A percentile compares a stretch with the other conserved stretches of the same genome.
phyloP scores from a whole-genome alignment of 306 rosid genomes.

The Inga oerstediana region DNA sequence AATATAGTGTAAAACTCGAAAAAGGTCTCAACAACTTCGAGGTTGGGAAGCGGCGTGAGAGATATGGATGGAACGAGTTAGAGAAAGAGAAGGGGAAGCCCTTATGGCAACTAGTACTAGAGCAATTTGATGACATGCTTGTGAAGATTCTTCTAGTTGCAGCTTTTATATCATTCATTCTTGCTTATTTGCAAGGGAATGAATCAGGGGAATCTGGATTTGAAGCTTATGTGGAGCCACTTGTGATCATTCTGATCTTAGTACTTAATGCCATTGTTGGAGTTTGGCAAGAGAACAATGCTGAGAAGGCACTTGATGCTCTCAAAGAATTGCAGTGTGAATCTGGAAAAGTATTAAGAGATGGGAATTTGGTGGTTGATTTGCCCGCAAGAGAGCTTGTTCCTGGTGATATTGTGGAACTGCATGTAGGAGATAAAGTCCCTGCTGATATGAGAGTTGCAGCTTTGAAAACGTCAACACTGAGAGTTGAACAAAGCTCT shows the following conservation, averaged over 20 bases:
- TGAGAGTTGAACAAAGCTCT: slow-evolving; percentile 82
- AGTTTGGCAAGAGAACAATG: slow-evolving; percentile 92
- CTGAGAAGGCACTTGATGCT: slow-evolving; percentile 90
- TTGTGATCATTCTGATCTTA: slow-evolving; percentile 76
- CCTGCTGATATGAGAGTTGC: slow-evolving; percentile 93
- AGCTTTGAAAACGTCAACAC: slow-evolving; percentile 69
- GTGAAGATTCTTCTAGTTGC: slow-evolving; percentile 82
- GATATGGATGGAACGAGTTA: slow-evolving; percentile 81
- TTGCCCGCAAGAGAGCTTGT: slow-evolving; percentile 80
- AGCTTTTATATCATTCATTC: slow-evolving; percentile 71
- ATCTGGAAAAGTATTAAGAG: slow-evolving; percentile 72
- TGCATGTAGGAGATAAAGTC: slow-evolving; percentile 83
- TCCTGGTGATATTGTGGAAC: slow-evolving; percentile 87
- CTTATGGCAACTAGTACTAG: slow-evolving; percentile 69
- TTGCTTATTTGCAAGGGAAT: slow-evolving; percentile 63
- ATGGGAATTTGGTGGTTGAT: slow-evolving; percentile 64
- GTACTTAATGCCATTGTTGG: slow-evolving; percentile 86
- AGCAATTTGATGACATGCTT: slow-evolving; percentile 80
- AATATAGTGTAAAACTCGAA: slow-evolving; percentile 65
- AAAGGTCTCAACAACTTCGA: slow-evolving; percentile 66
- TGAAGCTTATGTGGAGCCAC: slow-evolving; percentile 84
- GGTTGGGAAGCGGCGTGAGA: slow-evolving; percentile 63
- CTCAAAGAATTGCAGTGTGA: slow-evolving; percentile 86
- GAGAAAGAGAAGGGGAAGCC: slow-evolving; percentile 81
- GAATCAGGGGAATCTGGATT: slow-evolving; percentile 68